A percentile compares a stretch with the other conserved stretches of the same genome.
Evolutionary conservation across 495 filamentous ascomycete species (phyloP).

Genomic region (Penicillium daleae): DNA sequence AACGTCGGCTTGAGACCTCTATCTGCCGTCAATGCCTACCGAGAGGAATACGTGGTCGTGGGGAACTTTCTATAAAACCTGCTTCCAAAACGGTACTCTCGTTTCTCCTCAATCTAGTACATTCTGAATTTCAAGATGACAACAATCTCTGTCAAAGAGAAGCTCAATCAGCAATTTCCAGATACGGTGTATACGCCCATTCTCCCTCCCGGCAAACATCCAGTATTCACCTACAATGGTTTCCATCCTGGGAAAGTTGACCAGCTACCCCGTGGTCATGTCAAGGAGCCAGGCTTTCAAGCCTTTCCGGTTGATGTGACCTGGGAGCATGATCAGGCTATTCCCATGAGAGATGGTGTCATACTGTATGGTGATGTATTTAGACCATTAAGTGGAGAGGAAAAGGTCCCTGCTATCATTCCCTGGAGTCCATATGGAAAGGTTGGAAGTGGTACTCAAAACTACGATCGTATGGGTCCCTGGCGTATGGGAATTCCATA

Average conservation of each 20-base stretch:
- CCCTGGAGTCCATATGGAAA: constrained; percentile 43
- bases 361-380: constrained; percentile 36
- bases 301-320: neutral
- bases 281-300: neutral
- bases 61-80: neutral
- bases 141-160: neutral
- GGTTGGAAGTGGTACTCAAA: constrained; percentile 17
- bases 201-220: neutral
- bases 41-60: neutral
- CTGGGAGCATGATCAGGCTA: constrained; percentile 15
- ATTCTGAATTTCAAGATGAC: neutral
- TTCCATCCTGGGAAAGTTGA: constrained; percentile 1
- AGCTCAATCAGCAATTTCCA: neutral
- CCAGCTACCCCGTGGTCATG: neutral
- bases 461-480: constrained; percentile 22
- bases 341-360: constrained; percentile 23
- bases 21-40: neutral
- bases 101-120: neutral
- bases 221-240: neutral
- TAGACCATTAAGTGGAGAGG: constrained; percentile 18
- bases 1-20: neutral
- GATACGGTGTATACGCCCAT: neutral
- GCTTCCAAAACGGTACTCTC: neutral
- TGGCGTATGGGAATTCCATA: constrained; percentile 24
- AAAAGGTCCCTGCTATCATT: constrained; percentile 38